These are phyloP conservation scores for Suillus bovinus DNA, from an alignment of 768 basidiomycete genomes.

Conservation along the genomic window DNA sequence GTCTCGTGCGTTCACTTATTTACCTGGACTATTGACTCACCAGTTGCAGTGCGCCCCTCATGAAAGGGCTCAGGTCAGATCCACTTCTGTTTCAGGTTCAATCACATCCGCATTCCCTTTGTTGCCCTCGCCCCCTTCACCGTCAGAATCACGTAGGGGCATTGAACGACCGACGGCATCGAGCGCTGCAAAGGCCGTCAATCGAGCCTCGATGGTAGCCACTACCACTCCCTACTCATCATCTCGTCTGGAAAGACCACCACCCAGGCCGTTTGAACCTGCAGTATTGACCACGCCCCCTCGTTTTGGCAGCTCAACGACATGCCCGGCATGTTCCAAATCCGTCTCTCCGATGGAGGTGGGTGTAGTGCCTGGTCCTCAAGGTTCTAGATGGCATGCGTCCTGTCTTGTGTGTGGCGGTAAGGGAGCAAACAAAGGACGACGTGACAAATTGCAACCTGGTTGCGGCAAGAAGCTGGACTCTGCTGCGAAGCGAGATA, in stretches of 20 bases:
- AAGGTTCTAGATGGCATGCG: conserved; percentile 79
- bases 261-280: conserved; percentile 15
- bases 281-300: conserved; percentile 22
- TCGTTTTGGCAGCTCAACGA: conserved; percentile 40
- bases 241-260: conserved; percentile 31
- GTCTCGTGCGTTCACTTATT: conserved; percentile 9
- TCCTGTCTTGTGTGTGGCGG: conserved; percentile 82
- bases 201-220: conserved; percentile 15
- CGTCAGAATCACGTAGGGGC: conserved; percentile 22
- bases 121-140: conserved; percentile 16
- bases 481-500: conserved; percentile 76
- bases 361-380: conserved; percentile 84
- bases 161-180: conserved; percentile 16
- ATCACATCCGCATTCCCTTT: conserved; percentile 16
- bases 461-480: conserved; percentile 85
- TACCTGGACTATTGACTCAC: conserved; percentile 12
- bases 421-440: conserved; percentile 45
- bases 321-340: conserved; percentile 74
- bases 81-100: conserved; percentile 10
- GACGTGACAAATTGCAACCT: conserved; percentile 56
- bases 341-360: conserved; percentile 81
- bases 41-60: conserved; percentile 43
- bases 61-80: conserved; percentile 28
- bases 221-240: conserved; percentile 24
- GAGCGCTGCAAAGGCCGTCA: conserved; percentile 3